Evolutionary conservation across 345 rosid species (phyloP), one percentile per base, ranked within the genome.

Genomic region (Eucalyptus sp.): DNA sequence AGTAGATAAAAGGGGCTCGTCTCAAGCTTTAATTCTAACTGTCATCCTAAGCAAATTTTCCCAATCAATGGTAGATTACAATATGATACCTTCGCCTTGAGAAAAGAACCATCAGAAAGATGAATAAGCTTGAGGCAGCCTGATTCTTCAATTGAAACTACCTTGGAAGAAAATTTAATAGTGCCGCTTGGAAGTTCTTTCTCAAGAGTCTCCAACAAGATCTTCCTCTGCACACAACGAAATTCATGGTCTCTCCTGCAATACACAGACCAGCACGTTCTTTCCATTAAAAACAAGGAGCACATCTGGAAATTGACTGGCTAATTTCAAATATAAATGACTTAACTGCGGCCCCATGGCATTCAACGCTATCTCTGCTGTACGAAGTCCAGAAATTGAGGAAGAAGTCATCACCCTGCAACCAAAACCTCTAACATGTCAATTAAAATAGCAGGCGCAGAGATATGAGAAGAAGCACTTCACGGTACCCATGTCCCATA

Each of bases 121-220:
- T 94, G 94, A 43, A 95, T 87, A 86, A 93, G 81, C 91, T 94
- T 96, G 48, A 89, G 92, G 91, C 33, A 60, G 27, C 95, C 95
- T 31, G 94, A 94, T 88, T 94, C 90, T 89, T 95, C 95, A n/a
- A 96, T 89, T 14, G 94, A 94, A 87, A 93, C 97, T 71, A 96
- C 91, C 92, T 94, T 95, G 41, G 97, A 93, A n/a, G 96, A 94
- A 91, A 91, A 96, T 90, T 93, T 94, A 33, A 96, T 91, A 86
- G 96, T 96, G 86, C 91, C 95, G 37, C 50, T 50, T 33, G 98
- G 99, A 18, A 97, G 93, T 58, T 94, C 96, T 50, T 43, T 90
- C 29, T 88, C 94, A 37, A 95, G 93, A 62, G 94, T 89, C 90
- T 95, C 97, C 88, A 97, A 44, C 91, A 97, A 66, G 64, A 91